These are phyloP conservation scores for Colletotrichum zoysiae DNA, from an alignment of 2,329 filamentous ascomycete genomes.

Conservation along the genomic window DNA sequence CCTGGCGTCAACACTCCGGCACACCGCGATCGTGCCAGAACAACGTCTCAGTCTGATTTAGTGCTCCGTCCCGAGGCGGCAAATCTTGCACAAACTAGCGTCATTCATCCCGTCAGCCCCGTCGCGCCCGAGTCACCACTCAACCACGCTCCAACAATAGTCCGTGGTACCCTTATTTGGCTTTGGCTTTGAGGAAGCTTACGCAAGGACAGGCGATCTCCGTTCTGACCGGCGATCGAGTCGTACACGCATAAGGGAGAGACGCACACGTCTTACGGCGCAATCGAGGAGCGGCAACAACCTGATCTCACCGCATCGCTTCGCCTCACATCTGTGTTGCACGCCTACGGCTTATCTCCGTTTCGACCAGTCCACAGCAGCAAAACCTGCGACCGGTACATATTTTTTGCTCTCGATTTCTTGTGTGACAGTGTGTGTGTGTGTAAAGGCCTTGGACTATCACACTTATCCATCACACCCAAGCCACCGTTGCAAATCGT, in stretches of 20 bases:
- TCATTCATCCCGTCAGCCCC: slow-evolving; percentile 30
- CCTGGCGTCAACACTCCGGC: slow-evolving; percentile 38
- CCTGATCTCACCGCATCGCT: not conserved
- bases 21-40: slow-evolving; percentile 12
- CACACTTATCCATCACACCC: not conserved
- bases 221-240: slow-evolving; percentile 26
- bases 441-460: not conserved
- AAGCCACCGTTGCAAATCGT: not conserved
- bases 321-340: not conserved
- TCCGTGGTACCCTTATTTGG: not conserved
- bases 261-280: not conserved
- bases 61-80: slow-evolving; percentile 25
- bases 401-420: not conserved
- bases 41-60: slow-evolving; percentile 11
- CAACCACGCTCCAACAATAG: not conserved
- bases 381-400: slow-evolving; percentile 1
- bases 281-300: not conserved
- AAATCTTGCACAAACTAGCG: slow-evolving; percentile 23
- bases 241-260: not conserved
- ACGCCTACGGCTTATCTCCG: not conserved
- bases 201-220: slow-evolving; percentile 23
- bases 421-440: not conserved
- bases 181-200: not conserved
- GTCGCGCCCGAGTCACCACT: slow-evolving; percentile 14
- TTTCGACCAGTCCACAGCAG: not conserved